Base-by-base conservation (phyloP, 192 early-diverging fungal genomes). In the Diversispora epigaea region DNA sequence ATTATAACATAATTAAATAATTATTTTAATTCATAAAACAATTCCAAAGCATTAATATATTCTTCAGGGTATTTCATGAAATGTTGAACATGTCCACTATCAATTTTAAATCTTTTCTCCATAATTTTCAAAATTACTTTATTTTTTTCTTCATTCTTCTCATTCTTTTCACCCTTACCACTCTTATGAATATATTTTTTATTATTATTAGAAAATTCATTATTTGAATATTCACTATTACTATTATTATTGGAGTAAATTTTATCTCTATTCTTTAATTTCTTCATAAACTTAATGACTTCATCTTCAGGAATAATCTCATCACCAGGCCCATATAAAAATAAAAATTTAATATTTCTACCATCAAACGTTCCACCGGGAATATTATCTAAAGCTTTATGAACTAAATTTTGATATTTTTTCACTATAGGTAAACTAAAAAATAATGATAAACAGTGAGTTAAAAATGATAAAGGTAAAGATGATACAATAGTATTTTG, bases 1-100 rank as follows among this genome's bases (percentile, higher is more conserved):
- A 32, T 32, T 2, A 32, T 32, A 32, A 32, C 2, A 50, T 50
- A 2, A 50, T 50, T 4, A 5, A 14, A 12, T 50, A 12, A 50
- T 50, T 50, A 12, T 40, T 63, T 17, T 15, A 63, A 40, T 40
- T 40, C 40, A 43, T 66, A 66, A 66, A 66, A 66, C 21, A 44
- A 44, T 66, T 66, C 46, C 58, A 71, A 43, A 45, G 52, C n/a
- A 57, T 45, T 58, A 11, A 47, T 57, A 58, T 71, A 71, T 71
- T 71, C 70, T 11, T 58, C 17, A 11, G 70, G 70, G 58, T 71
- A 55, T 60, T 32, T 71, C 10, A 71, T 8, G 40, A 57, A 71
- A 71, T 71, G 70, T 71, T 71, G 70, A 21, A 71, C 70, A 60
- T 71, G 70, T 17, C 58, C 55, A 58, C 70, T 71, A 60, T 55